Evolutionary conservation across 495 filamentous ascomycete species (phyloP).

Genomic region (Penicillium simplicissimum): DNA sequence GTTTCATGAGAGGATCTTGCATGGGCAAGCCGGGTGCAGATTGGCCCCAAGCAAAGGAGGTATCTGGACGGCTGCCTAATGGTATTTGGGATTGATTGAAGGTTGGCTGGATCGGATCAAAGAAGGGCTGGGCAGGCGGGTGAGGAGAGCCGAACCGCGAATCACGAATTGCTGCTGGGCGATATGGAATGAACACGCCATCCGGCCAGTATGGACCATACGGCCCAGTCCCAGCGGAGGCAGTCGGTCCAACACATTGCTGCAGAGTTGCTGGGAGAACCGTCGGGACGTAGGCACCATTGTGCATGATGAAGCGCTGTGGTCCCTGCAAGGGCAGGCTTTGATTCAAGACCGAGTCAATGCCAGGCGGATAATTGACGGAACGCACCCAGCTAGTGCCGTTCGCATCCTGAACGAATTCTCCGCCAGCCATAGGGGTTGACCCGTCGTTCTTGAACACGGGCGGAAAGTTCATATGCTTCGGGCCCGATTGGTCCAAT

Average conservation of each 20-base stretch:
- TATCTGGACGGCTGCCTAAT: constrained; percentile 25
- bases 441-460: constrained; percentile 43
- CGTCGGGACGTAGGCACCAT: constrained; percentile 60
- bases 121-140: constrained; percentile 25
- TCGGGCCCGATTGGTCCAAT: constrained; percentile 32
- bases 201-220: constrained; percentile 81
- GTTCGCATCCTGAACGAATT: constrained; percentile 38
- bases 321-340: constrained; percentile 42
- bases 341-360: constrained; percentile 55
- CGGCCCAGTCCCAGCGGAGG: constrained; percentile 69
- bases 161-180: constrained; percentile 65
- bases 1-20: constrained; percentile 34
- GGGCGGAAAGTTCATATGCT: constrained; percentile 45
- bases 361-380: constrained; percentile 42
- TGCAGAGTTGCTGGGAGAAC: constrained; percentile 72
- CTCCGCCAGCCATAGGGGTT: constrained; percentile 26
- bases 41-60: constrained; percentile 37
- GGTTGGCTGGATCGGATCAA: constrained; percentile 31
- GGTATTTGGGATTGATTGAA: constrained; percentile 34
- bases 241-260: constrained; percentile 67
- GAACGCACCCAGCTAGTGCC: constrained; percentile 49
- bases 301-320: constrained; percentile 43
- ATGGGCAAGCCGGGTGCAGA: constrained; percentile 27
- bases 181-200: constrained; percentile 72
- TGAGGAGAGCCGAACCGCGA: constrained; percentile 47